Evolutionary conservation across 1,284 basidiomycete genomes (phyloP), one percentile per base, ranked within the genome.

Genomic region (Filobasidium uniguttulatum): DNA sequence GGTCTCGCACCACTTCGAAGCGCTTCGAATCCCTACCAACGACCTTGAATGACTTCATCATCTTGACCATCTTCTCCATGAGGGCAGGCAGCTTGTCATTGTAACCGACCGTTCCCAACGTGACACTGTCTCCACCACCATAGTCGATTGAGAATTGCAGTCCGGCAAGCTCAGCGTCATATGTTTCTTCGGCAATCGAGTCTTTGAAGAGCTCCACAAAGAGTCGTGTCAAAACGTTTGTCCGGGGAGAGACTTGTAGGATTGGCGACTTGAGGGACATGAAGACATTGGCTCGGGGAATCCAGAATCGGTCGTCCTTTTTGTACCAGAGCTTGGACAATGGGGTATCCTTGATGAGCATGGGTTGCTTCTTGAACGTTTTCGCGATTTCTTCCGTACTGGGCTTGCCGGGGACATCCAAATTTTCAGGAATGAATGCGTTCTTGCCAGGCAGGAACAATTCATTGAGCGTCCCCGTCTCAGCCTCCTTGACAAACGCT

Each of bases 241-340:
- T 67, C 8, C 67, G 61, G 1, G 69, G 67, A 0, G 67, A 67
- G 25, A 59, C 59, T 26, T 69, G 60, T 12, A 70, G 57, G 5
- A 71, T 49, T 7, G 70, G 68, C 62, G 64, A 62, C 44, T 61
- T 58, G 25, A 69, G 56, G 23, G 60, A 56, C 46, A 67, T 48
- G 53, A 66, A 62, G 15, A 70, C 59, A 50, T 66, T 68, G 23
- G 86, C 86, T 62, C 86, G 86, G 0, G 91, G 91, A 5, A 91
- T 79, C 84, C 87, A 93, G 72, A 91, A 96, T 54, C 76, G 78
- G 67, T 97, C 90, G 63, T 97, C 91, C 63, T 89, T 89, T 74
- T 97, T 97, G 71, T 90, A 79, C 90, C 90, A 97, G 10, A 94
- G 68, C 19, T 80, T 75, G 1, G 81, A 83, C 29, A 83, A 62